Base-by-base conservation (phyloP, 2,329 filamentous ascomycete genomes). In the Beauveria sp. region DNA sequence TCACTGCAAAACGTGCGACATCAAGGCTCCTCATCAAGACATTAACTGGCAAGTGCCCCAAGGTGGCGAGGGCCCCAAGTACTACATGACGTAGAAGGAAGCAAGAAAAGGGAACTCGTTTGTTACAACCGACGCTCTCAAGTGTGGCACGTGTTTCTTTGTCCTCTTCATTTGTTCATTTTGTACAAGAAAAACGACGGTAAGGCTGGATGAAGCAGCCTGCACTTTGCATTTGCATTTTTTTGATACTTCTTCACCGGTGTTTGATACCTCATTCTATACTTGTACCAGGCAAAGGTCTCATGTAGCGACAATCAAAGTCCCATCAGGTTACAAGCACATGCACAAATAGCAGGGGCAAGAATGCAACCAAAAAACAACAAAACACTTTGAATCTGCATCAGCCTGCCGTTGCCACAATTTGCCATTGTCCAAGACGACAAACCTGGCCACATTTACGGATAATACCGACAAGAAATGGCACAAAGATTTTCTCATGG, bases 1-100 rank as follows among this genome's bases (percentile, higher is more conserved):
- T 66, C 94, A 99, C 77, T 99, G 94, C 83, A 99, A 99, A 83
- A 99, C 94, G 16, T 99, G 94, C 74, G 94, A 99, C 75, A 99
- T 99, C 79, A 99, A 99, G 79, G 93, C 91, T 18, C 94, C 94
- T 8, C 85, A 88, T 64, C 94, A 99, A 78, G 94, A 97, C 72
- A 97, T 99, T 76, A 97, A 96, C 75, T 96, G 91, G 91, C 85
- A 91, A 68, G 94, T 94, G 37, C 94, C 94, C 7, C 92, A 97
- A 72, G 92, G 94, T 66, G 94, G 93, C 56, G 94, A 87, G 68
- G 85, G 85, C 1, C 85, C 85, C 41, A 88, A 88, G 73, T 88
- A 88, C 71, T 88, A 86, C 74, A 85, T 87, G 84, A 86, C 84
- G n/a, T 84, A 65, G 68, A 34, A 18, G 20, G 7, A 46, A 44